These are phyloP conservation scores for Cladosporium sp. DNA, from an alignment of 2,329 filamentous ascomycete genomes.

Conservation along the genomic window DNA sequence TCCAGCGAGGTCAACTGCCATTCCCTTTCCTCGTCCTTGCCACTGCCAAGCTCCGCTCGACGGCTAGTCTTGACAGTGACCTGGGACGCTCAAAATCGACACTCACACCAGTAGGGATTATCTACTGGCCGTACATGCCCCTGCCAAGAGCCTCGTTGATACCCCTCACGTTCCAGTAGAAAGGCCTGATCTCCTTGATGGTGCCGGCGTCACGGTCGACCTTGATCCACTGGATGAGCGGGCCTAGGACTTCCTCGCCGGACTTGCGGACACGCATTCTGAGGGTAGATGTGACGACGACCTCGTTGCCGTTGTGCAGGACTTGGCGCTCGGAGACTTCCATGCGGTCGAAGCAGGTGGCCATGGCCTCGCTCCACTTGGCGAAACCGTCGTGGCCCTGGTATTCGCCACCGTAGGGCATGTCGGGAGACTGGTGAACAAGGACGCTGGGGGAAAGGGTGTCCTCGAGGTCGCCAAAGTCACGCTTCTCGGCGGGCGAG, in stretches of 20 bases:
- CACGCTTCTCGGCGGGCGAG: slow-evolving; percentile 31
- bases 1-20: slow-evolving; percentile 11
- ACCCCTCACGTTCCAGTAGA: slow-evolving; percentile 40
- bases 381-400: slow-evolving; percentile 36
- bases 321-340: slow-evolving; percentile 36
- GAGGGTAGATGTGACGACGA: slow-evolving; percentile 33
- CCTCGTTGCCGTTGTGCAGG: slow-evolving; percentile 35
- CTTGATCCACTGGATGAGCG: slow-evolving; percentile 35
- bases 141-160: slow-evolving; percentile 24
- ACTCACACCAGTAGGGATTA: neutral
- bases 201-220: slow-evolving; percentile 38
- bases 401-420: slow-evolving; percentile 39
- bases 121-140: slow-evolving; percentile 18
- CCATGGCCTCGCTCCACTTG: slow-evolving; percentile 37
- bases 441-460: slow-evolving; percentile 30
- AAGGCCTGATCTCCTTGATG: slow-evolving; percentile 36
- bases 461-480: slow-evolving; percentile 36
- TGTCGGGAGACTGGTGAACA: slow-evolving; percentile 37
- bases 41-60: neutral
- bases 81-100: neutral
- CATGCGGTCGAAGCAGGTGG: slow-evolving; percentile 30
- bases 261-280: slow-evolving; percentile 36
- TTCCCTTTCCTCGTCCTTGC: neutral
- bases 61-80: neutral
- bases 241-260: slow-evolving; percentile 33